These are phyloP conservation scores for Paecilomyces fulvus DNA, from an alignment of 2,329 filamentous ascomycete genomes.

Conservation along the genomic window DNA sequence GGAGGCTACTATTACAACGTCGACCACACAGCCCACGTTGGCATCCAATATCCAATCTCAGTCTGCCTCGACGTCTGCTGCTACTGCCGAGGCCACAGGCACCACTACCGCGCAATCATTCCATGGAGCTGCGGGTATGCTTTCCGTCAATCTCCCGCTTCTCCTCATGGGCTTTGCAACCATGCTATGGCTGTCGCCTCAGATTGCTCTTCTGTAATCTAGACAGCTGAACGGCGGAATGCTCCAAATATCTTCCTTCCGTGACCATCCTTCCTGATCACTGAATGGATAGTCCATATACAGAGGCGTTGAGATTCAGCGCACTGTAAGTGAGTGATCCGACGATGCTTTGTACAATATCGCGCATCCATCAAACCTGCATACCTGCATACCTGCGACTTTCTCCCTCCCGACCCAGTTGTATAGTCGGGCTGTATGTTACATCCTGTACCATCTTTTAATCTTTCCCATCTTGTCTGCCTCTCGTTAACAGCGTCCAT, in stretches of 20 bases:
- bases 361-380: too few relatives aligned
- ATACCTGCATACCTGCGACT: not conserved
- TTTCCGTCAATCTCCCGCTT: not conserved
- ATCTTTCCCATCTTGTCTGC: not conserved
- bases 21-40: not conserved
- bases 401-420: not conserved
- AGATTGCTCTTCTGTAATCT: not conserved
- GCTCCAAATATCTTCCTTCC: not conserved
- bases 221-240: not conserved
- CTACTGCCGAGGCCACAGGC: not conserved
- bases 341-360: not conserved
- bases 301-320: not conserved
- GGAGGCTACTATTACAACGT: not conserved
- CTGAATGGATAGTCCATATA: not conserved
- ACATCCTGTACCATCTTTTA: conserved; percentile 3
- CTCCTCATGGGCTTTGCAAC: not conserved
- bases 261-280: not conserved
- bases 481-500: not conserved
- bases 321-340: not conserved
- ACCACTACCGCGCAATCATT: not conserved
- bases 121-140: not conserved
- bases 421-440: conserved; percentile 3
- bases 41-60: not conserved
- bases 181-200: not conserved
- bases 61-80: not conserved